Base-by-base conservation (phyloP, 352 stramenopile genomes). In the Elongisporangium senticosum region DNA sequence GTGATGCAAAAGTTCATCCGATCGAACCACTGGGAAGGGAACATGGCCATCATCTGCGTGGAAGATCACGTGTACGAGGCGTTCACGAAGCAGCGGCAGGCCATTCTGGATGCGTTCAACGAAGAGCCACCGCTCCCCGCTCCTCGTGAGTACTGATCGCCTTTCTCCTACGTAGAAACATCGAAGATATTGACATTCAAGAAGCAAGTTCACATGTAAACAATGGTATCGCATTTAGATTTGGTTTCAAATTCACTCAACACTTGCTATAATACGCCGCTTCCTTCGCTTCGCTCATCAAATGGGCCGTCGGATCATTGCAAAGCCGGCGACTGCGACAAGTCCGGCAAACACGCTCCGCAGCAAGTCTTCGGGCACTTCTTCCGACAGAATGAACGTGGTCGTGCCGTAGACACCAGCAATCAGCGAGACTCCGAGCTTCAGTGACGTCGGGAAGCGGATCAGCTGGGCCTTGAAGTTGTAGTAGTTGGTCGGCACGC, bases 1-100 rank as follows among this genome's bases (percentile, higher is more conserved):
- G 65, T 67, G 13, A 78, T 84, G 56, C 70, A 86, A 62, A 74
- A 72, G 21, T 86, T 72, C 40, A 60, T 86, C 19, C 68, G 77
- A 8, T 65, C 62, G 7, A 73, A 69, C 14, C 59, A 78, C 33
- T 89, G 77, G 77, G 59, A 62, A 0, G 77, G 71, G 2, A 72
- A 63, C 15, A 49, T 89, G 50, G 79, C 55, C 3, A 72, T 89
- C 21, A 77, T 89, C 21, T 87, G 79, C 33, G 59, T 74, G 24
- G 77, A 87, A 49, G 54, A 68, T 11, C 24, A 69, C n/a, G 67
- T 71, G 21, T 72, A 77, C 51, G 20, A 69, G 1, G 74, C 68
- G 0, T 89, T 87, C 64, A 7, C 52, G 23, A 23, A 56, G 8
- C 50, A 50, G 21, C 68, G 69, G 23, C 11, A 21, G 11, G 61